phyloP scores from a whole-genome alignment of 768 basidiomycete species.

The Rhodotorula kratochvilovae region DNA sequence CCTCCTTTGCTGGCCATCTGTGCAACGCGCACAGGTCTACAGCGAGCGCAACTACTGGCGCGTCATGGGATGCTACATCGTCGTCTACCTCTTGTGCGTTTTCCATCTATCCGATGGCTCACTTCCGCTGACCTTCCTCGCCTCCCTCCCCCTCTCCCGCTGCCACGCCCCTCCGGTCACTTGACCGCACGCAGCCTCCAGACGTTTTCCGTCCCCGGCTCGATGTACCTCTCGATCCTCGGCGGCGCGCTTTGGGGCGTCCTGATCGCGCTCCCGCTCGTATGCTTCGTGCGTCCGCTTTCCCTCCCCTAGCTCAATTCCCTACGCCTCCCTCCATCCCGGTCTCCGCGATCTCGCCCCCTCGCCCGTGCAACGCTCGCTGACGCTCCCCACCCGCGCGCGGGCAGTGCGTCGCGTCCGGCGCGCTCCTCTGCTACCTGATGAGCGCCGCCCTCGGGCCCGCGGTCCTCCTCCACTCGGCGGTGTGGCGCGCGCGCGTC shows the following conservation, averaged over 20 bases:
- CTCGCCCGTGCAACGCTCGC: too few species aligned
- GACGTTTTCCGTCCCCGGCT: constrained; percentile 83
- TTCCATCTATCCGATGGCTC: too few species aligned
- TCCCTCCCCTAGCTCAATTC: background rate
- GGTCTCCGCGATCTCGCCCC: too few species aligned
- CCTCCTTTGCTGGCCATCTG: background rate
- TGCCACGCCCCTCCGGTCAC: too few species aligned
- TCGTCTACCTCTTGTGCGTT: constrained; percentile 85
- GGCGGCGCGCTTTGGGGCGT: constrained; percentile 95
- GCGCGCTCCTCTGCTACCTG: constrained; percentile 85
- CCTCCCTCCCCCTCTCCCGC: background rate
- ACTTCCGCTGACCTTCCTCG: background rate
- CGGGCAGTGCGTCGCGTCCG: constrained; percentile 70
- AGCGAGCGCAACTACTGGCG: constrained; percentile 78
- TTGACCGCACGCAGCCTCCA: constrained; percentile 61
- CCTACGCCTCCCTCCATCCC: background rate
- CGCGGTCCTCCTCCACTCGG: constrained; percentile 78
- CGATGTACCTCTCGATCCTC: constrained; percentile 51
- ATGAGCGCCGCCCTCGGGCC: constrained; percentile 89
- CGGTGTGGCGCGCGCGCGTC: constrained; percentile 74
- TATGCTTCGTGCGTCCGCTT: constrained; percentile 59
- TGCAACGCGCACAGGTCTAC: constrained; percentile 59
- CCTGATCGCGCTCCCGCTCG: constrained; percentile 75
- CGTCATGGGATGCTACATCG: constrained; percentile 79
- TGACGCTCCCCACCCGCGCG: background rate